Percentiles rank a stretch among this genome's conserved stretches.
phyloP scores from a whole-genome alignment of 2,329 filamentous ascomycete species.

The Phialemoniopsis sp. region DNA sequence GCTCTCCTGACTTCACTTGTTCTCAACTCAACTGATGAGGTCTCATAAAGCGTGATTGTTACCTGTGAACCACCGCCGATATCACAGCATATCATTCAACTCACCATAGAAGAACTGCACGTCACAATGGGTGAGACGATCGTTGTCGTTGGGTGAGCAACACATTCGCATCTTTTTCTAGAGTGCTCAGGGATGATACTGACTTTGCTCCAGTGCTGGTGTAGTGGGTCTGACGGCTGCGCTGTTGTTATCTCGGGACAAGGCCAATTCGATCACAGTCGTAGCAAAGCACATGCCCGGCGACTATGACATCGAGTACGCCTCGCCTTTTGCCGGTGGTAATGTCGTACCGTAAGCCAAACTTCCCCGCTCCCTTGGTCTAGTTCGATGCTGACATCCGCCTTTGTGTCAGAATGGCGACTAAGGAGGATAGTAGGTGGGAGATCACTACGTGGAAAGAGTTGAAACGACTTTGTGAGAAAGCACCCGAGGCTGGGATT shows the following conservation, averaged over 20 bases:
- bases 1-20: too few relatives aligned
- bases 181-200: too few relatives aligned
- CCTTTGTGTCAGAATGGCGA: conserved; percentile 33
- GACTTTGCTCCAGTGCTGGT: conserved; percentile 29
- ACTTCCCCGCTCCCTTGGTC: too few relatives aligned
- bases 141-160: too few relatives aligned
- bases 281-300: conserved; percentile 83
- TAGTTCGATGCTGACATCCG: too few relatives aligned
- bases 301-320: conserved; percentile 88
- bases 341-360: conserved; percentile 67
- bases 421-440: conserved; percentile 42
- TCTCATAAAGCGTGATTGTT: too few relatives aligned
- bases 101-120: too few relatives aligned
- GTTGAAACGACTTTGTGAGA: conserved; percentile 51
- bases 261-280: conserved; percentile 33
- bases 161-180: too few relatives aligned
- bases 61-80: too few relatives aligned
- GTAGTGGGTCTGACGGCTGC: conserved; percentile 49
- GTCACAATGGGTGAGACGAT: too few relatives aligned
- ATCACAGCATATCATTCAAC: too few relatives aligned
- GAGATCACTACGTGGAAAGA: conserved; percentile 63
- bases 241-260: conserved; percentile 39
- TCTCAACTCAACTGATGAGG: too few relatives aligned
- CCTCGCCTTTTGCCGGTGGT: conserved; percentile 84
- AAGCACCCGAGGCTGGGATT: conserved; percentile 73